Base-by-base conservation (phyloP, 83 land plant species). In the Thuja plicata region DNA sequence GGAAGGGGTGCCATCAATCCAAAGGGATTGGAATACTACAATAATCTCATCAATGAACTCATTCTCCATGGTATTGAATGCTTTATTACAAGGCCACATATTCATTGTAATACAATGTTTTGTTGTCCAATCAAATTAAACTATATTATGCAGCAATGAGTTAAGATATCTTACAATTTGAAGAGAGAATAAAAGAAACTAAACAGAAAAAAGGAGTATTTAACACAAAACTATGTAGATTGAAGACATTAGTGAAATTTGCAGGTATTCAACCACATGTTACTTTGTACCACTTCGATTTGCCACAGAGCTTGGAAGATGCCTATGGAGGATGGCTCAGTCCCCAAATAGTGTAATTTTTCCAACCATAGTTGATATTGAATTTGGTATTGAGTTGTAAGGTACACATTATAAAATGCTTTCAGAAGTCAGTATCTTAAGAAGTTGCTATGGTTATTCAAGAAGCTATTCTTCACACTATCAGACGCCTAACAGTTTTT, bases 271-370 rank as follows among this genome's bases (percentile, higher is more conserved):
- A 88, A 87, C 92, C 92, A 0, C 92, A 90, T 89, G 90, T 91
- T 21, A 92, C 94, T 1, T 57, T 94, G 8, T 77, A 79, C 70
- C 95, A 94, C 74, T 85, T 89, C 5, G 95, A 92, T 70, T 85
- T 87, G 11, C 95, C 95, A 3, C 94, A 92, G 86, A 87, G 74
- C 43, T 89, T 94, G 83, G 91, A 94, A 92, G 94, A 91, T 83
- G 91, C 89, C 24, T 93, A 94, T 70, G 87, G 88, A 80, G 92
- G 92, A 87, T 92, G 94, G 95, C 84, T 92, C 2, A 88, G 89
- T 81, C 89, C 91, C 46, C 84, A 87, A 30, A 91, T 94, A 66
- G 87, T 94, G 95, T 94, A 90, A 92, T 55, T 30, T 41, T 35
- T 0, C 43, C 2, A 38, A 32, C 21, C 21, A 37, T 79, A 1